These are phyloP conservation scores for Stephania japonica DNA, from an alignment of 164 flowering plant species.

Conservation along the genomic window DNA sequence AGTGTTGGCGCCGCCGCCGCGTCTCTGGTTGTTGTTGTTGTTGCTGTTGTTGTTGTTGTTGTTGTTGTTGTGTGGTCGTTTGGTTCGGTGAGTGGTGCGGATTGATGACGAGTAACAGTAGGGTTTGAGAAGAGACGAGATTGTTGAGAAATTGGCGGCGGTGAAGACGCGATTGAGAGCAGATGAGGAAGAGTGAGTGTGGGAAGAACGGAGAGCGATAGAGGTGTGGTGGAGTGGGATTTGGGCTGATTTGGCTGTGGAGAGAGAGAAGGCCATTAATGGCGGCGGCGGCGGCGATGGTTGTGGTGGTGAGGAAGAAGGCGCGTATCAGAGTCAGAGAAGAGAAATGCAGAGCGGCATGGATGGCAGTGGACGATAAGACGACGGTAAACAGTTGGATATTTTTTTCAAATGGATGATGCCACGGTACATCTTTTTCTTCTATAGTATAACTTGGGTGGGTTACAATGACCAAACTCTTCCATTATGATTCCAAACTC, in stretches of 20 bases:
- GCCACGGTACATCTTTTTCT: too few species aligned
- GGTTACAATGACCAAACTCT: too few species aligned
- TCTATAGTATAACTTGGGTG: too few species aligned
- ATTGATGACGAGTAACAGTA: constrained; percentile 15
- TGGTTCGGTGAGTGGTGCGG: constrained; percentile 19
- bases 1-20: not conserved
- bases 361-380: not conserved
- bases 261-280: not conserved
- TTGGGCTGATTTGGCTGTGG: constrained; percentile 14
- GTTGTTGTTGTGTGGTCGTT: constrained; percentile 9
- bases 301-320: not conserved
- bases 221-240: constrained; percentile 13
- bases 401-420: too few species aligned
- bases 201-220: constrained; percentile 23
- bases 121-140: constrained; percentile 25
- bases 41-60: constrained; percentile 9
- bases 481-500: too few species aligned
- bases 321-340: not conserved
- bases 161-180: constrained; percentile 21
- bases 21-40: constrained; percentile 5
- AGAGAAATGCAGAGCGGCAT: not conserved
- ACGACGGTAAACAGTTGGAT: not conserved
- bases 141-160: constrained; percentile 18
- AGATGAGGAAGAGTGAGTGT: not conserved
- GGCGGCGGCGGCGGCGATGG: not conserved